A percentile compares a stretch with the other conserved stretches of the same genome.
phyloP scores from a whole-genome alignment of 352 stramenopile species.

The Globisporangium orthogonon region DNA sequence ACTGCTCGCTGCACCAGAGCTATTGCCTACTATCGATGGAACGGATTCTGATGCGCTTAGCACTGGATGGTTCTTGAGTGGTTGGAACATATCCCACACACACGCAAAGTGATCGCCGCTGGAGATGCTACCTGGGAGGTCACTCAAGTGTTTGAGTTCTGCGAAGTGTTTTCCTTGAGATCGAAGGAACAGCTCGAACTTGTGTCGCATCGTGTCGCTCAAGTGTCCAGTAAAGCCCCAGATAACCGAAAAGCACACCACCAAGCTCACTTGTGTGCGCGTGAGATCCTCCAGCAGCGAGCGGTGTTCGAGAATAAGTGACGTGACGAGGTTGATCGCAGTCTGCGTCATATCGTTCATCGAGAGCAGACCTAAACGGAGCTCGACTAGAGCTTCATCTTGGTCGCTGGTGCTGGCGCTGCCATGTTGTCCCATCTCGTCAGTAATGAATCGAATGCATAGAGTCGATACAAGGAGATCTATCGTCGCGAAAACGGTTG shows the following conservation, averaged over 20 bases:
- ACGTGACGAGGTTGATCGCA: conserved; percentile 24
- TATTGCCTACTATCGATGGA: not conserved
- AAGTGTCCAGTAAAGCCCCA: conserved; percentile 51
- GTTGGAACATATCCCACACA: conserved; percentile 26
- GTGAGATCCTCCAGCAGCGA: conserved; percentile 25
- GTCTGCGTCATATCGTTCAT: conserved; percentile 35
- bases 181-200: conserved; percentile 42
- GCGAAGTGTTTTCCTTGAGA: conserved; percentile 27
- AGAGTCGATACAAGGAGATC: conserved; percentile 24
- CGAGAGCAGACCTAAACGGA: conserved; percentile 31
- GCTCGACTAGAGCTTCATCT: not conserved
- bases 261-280: conserved; percentile 17
- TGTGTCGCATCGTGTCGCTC: conserved; percentile 24
- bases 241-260: conserved; percentile 38
- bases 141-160: conserved; percentile 26
- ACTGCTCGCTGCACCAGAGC: not conserved
- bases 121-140: conserved; percentile 22
- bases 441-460: conserved; percentile 21
- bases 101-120: conserved; percentile 31
- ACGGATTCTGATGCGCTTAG: not conserved
- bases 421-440: conserved; percentile 9
- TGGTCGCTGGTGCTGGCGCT: not conserved
- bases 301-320: conserved; percentile 33
- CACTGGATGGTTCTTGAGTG: conserved; percentile 1
- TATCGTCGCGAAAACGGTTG: conserved; percentile 19